phyloP scores from a whole-genome alignment of 2,329 filamentous ascomycete genomes.

The Trichoderma sp. region DNA sequence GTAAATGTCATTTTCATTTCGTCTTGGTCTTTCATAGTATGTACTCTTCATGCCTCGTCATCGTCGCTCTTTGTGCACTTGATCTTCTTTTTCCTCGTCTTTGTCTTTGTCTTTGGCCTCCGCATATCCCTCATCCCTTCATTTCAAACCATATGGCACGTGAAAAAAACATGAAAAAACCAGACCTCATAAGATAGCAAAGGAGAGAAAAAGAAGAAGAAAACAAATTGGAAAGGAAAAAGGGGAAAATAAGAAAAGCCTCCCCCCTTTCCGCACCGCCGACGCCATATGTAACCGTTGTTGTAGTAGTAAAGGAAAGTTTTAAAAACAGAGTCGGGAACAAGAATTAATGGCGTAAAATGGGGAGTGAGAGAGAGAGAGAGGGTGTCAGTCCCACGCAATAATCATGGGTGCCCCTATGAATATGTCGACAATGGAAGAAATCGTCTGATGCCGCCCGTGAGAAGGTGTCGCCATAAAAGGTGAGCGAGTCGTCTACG shows the following conservation, averaged over 20 bases:
- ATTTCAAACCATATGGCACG: conserved; percentile 13
- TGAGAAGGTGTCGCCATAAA: neutral
- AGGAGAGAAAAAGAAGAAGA: neutral
- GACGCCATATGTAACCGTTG: conserved; percentile 23
- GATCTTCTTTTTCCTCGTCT: neutral
- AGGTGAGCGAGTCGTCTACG: conserved; percentile 28
- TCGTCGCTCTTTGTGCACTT: neutral
- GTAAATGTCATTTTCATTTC: conserved; percentile 13
- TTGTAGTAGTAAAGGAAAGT: neutral
- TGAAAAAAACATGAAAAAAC: neutral
- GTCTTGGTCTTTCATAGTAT: conserved; percentile 22
- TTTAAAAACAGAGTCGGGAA: neutral
- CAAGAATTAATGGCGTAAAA: conserved; percentile 3
- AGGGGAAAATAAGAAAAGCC: no score
- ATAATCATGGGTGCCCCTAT: neutral
- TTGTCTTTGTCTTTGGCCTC: neutral
- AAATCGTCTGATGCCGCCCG: neutral
- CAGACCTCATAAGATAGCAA: conserved; percentile 7
- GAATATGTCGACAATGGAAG: conserved; percentile 21
- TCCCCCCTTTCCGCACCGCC: neutral
- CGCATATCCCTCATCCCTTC: conserved; percentile 16
- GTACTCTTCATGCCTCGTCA: conserved; percentile 25
- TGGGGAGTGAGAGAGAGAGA: neutral
- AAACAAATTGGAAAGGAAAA: neutral
- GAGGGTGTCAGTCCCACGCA: conserved; percentile 4